A percentile compares a stretch with the other conserved stretches of the same genome.
Evolutionary conservation across 2,329 filamentous ascomycete species (phyloP).

Genomic region (Fusarium scirpi): DNA sequence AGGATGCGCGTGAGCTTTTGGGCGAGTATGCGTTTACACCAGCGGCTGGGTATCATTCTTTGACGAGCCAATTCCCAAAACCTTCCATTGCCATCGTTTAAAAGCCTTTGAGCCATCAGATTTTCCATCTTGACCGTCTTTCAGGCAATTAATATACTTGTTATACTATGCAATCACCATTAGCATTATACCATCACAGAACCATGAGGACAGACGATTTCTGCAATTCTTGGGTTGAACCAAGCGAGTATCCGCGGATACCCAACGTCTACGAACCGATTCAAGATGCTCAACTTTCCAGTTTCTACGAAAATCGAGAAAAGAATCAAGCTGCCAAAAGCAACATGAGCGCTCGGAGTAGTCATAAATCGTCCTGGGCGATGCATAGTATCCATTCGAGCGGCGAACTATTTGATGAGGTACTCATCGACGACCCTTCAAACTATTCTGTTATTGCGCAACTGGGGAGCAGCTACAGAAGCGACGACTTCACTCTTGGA

Average conservation of each 20-base stretch:
- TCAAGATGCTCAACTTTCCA: slow-evolving; percentile 10
- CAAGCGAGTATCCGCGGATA: slow-evolving; percentile 38
- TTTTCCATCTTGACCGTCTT: not conserved
- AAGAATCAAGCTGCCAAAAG: slow-evolving; percentile 3
- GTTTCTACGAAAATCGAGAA: slow-evolving; percentile 13
- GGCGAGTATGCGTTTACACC: slow-evolving; percentile 33
- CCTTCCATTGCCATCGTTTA: not conserved
- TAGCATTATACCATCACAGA: slow-evolving; percentile 23
- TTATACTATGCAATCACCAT: slow-evolving; percentile 16
- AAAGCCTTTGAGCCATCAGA: slow-evolving; percentile 2
- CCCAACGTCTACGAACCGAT: slow-evolving; percentile 44
- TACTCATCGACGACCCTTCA: slow-evolving; percentile 12
- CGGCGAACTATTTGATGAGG: slow-evolving; percentile 3
- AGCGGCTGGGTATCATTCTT: slow-evolving; percentile 11
- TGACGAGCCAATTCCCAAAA: slow-evolving; percentile 3
- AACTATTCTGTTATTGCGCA: slow-evolving; percentile 26
- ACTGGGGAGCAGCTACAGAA: slow-evolving; percentile 25
- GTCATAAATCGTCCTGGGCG: slow-evolving; percentile 12
- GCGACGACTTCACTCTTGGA: slow-evolving; percentile 3
- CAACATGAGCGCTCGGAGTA: not conserved
- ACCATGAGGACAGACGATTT: slow-evolving; percentile 30
- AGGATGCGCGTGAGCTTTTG: slow-evolving; percentile 38
- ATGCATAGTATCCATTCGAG: not conserved
- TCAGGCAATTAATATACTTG: not conserved
- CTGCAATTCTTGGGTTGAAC: slow-evolving; percentile 33